These are phyloP conservation scores for Nannochloropsis oceanica DNA, from an alignment of 108 stramenopile genomes.

Conservation along the genomic window DNA sequence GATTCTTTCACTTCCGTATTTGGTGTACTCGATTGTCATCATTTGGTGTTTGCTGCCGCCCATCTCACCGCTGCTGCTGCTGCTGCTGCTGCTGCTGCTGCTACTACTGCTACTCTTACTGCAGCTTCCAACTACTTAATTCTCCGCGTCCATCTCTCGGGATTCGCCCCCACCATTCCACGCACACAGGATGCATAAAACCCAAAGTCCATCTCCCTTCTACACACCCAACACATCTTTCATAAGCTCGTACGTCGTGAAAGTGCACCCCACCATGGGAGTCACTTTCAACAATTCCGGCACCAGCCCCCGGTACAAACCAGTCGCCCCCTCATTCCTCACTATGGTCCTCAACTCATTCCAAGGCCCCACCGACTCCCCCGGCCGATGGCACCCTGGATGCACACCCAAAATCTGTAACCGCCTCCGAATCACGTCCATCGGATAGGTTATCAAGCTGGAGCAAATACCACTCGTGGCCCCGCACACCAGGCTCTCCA, in stretches of 20 bases:
- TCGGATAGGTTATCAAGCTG: conserved; percentile 63
- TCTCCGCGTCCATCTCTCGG: too few species aligned
- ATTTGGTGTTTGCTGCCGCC: not conserved
- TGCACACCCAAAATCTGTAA: conserved; percentile 80
- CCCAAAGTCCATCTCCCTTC: not conserved
- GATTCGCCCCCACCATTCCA: too few species aligned
- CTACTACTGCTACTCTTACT: too few species aligned
- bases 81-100: too few species aligned
- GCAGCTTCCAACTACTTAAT: too few species aligned
- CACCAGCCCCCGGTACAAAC: conserved; percentile 66
- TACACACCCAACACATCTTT: not conserved
- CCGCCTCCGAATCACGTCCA: conserved; percentile 69
- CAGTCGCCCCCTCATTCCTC: conserved; percentile 50
- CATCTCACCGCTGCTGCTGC: too few species aligned
- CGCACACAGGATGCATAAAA: too few species aligned
- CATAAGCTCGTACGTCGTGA: conserved; percentile 56
- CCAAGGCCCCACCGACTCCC: conserved; percentile 38
- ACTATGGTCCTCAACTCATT: conserved; percentile 48
- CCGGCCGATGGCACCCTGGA: conserved; percentile 30
- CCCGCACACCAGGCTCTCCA: conserved; percentile 58
- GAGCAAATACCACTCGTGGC: conserved; percentile 57
- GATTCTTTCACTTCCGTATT: not conserved
- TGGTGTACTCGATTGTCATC: not conserved
- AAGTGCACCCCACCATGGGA: conserved; percentile 88
- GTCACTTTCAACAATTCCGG: conserved; percentile 73